Evolutionary conservation across 768 basidiomycete species (phyloP), one percentile per base, ranked within the genome.

Genomic region (Tephrocybe sp.): DNA sequence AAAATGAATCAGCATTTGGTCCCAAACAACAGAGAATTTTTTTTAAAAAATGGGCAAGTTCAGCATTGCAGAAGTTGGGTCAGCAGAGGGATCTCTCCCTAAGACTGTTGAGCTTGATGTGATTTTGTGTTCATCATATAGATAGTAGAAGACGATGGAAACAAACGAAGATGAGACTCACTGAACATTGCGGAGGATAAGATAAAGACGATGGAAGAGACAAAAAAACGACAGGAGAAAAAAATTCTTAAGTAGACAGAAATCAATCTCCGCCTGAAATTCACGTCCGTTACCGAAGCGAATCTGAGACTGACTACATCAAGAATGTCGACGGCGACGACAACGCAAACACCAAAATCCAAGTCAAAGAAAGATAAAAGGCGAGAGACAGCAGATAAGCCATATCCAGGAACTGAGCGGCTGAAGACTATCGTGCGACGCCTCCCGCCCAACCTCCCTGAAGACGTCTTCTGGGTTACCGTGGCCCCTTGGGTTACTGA

Each of bases 381-480:
- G 31, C 67, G 65, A 46, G 69, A 69, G 34, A 68, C 65, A 51
- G 68, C 71, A 22, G 67, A 71, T 54, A 52, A 52, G 26, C 69
- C 60, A 34, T 58, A 63, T 1, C 69, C 68, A 12, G 67, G 69
- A 16, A 67, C 68, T 4, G 86, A 88, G 54, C 81, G 88, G 4
- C 71, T 93, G 60, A 98, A 99, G 76, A 84, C 85, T 26, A 79
- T 97, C 57, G 85, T 98, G 14, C 84, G 96, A 38, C 73, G 92
- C 34, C 75, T 98, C 4, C 96, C 96, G 0, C 89, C 95, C 11
- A 92, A 94, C 60, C 75, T 99, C 2, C 96, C 96, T 4, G 93
- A 94, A 60, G 83, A 83, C 2, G 70, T 97, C 47, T 98, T 99
- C 70, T 99, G 96, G 96, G 83, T 87, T 60, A 92, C 89, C 54